Evolutionary conservation across 2,329 filamentous ascomycete genomes (phyloP), one percentile per base, ranked within the genome.

Genomic region (Helminthosporium solani): DNA sequence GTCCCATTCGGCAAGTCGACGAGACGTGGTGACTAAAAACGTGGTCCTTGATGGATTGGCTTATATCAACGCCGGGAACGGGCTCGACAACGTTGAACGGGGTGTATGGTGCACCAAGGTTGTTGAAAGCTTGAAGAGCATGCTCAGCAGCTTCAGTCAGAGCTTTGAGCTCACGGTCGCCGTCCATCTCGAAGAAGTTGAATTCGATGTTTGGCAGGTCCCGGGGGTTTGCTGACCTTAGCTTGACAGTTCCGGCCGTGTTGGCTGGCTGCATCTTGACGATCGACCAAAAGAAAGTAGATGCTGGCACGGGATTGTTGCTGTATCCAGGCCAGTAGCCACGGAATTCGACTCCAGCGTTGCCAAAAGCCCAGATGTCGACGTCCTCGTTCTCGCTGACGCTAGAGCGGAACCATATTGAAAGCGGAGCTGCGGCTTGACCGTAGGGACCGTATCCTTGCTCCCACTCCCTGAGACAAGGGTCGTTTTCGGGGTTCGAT

Each of bases 241-340:
- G 75, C 6, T 64, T 75, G 3, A 88, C 83, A 1, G 75, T 78
- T 7, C 85, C 85, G 3, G 58, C 71, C 63, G 64, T 61, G 60
- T 87, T 86, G 35, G 78, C 77, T 0, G 81, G 75, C 56, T 84
- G 82, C 1, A 78, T 76, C 63, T 84, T 83, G 39, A 70, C 72
- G 68, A 73, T 62, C 2, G 70, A 75, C 2, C 76, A 51, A 53
- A 67, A 71, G 25, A 58, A 66, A 34, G 66, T 64, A 11, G 31
- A 31, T 1, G 84, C 76, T 43, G 44, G 23, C 7, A n/a, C 7
- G 16, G 12, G 16, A 2, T 21, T 25, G 34, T 2, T 11, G 3
- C 75, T 79, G 63, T 78, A 78, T 23, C 75, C 75, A 21, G 65
- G 62, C 66, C 78, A 79, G 48, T 70, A 38, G 3, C 38, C 38